Conservation (phyloP, 495 filamentous ascomycete genomes). For the Penicillium waksmanii region DNA sequence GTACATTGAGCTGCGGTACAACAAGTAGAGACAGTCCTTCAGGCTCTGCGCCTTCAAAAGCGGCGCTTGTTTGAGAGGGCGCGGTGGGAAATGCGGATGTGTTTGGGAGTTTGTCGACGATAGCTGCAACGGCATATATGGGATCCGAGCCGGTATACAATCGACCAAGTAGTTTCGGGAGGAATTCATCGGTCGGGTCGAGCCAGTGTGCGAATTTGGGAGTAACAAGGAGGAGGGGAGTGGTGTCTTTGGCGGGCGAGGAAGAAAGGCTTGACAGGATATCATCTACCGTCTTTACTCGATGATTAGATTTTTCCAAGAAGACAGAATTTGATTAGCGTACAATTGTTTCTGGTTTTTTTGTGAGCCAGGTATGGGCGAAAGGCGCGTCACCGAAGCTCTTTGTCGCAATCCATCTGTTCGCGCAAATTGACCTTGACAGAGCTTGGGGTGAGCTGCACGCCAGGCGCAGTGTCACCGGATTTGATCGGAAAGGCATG, state of each 20-base stretch:
- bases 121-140: conserved; percentile 37
- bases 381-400: conserved; percentile 17
- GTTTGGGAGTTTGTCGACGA: conserved; percentile 44
- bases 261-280: conserved; percentile 37
- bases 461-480: conserved; percentile 11
- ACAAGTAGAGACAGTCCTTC: conserved; percentile 44
- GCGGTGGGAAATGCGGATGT: background rate
- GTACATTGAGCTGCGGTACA: conserved; percentile 28
- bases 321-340: background rate
- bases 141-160: conserved; percentile 21
- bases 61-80: background rate
- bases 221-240: conserved; percentile 43
- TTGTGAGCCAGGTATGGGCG: conserved; percentile 46
- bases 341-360: conserved; percentile 35
- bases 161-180: conserved; percentile 35
- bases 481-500: conserved; percentile 19
- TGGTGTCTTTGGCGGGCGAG: conserved; percentile 16
- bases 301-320: conserved; percentile 9
- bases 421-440: conserved; percentile 3
- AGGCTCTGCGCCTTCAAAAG: conserved; percentile 14
- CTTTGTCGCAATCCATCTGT: conserved; percentile 30
- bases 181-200: conserved; percentile 36
- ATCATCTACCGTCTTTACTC: conserved; percentile 36
- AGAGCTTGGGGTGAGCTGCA: conserved; percentile 15
- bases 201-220: conserved; percentile 47